Base-by-base conservation (phyloP, 2,329 filamentous ascomycete species). In the Colletotrichum musae region DNA sequence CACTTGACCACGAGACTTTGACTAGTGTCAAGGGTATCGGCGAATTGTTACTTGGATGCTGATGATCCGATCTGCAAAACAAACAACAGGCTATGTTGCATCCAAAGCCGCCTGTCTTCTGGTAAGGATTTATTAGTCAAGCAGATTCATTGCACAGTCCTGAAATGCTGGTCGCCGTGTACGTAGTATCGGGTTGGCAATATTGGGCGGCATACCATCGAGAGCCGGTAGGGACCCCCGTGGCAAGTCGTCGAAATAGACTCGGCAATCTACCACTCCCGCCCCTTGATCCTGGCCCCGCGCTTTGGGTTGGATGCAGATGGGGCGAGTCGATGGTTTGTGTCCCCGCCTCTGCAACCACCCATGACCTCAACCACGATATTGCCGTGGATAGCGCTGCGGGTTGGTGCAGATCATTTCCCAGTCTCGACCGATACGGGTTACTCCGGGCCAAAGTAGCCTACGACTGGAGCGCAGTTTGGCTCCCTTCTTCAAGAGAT, bases 221-320 rank as follows among this genome's bases (percentile, higher is more conserved):
- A n/a, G 7, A 12, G 32, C 12, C n/a, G 24, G 47, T 45, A 58
- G 57, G 66, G 66, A n/a, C 66, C 45, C 50, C 15, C 51, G 58
- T 64, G 66, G 53, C 57, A 62, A 70, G 67, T 70, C 70, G 70
- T 71, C 58, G 41, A 70, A 71, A 70, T 71, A 71, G 58, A 52
- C 61, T 71, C 67, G 66, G 58, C 52, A 58, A 56, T 5, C 41
- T 63, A 61, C 70, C 39, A 62, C 26, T 24, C 50, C 64, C 61
- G 58, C 57, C 61, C 61, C 67, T 60, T 70, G 61, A 71, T 67
- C 70, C 70, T 61, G 52, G 70, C 67, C 53, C 67, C 67, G 39
- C 61, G 67, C 52, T 70, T 71, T 71, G 43, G 67, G 70, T 71
- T 70, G 61, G 54, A 52, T 70, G 70, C 70, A 71, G 67, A 62